Percentiles rank a stretch among this genome's conserved stretches.
Conservation (phyloP, 768 basidiomycete genomes). For the Calocybe gangraenosa region DNA sequence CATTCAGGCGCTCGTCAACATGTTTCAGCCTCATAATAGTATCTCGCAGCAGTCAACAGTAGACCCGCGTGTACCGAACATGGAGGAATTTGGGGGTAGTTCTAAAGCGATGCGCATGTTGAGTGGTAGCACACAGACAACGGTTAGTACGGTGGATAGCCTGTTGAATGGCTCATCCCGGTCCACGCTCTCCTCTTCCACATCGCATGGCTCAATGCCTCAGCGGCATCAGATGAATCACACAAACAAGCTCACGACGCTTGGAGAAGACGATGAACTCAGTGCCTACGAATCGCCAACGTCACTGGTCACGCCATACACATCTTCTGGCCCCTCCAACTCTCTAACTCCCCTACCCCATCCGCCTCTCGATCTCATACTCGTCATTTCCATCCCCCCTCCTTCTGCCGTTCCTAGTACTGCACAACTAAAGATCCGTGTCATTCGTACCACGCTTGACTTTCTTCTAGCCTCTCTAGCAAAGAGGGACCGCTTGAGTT, state of each 20-base stretch:
- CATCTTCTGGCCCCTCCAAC: conserved; percentile 72
- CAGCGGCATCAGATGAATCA: conserved; percentile 31
- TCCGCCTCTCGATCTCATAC: conserved; percentile 86
- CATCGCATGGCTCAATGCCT: conserved; percentile 58
- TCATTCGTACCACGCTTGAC: conserved; percentile 85
- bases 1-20: conserved; percentile 72
- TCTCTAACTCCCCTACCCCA: conserved; percentile 79
- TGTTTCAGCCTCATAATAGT: conserved; percentile 58
- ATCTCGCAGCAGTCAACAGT: conserved; percentile 28
- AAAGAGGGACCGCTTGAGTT: conserved; percentile 73
- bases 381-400: conserved; percentile 85
- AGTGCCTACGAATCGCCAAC: conserved; percentile 54
- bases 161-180: conserved; percentile 63
- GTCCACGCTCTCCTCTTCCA: conserved; percentile 71
- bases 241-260: conserved; percentile 52
- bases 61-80: conserved; percentile 41
- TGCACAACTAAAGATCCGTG: conserved; percentile 80
- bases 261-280: conserved; percentile 71
- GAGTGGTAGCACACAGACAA: conserved; percentile 68
- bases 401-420: conserved; percentile 69
- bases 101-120: conserved; percentile 76
- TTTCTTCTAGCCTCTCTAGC: conserved; percentile 79
- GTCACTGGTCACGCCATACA: conserved; percentile 63
- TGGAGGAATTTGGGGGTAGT: conserved; percentile 78
- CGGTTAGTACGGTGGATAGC: conserved; percentile 63